Evolutionary conservation across 192 early-diverging fungal species (phyloP).

Genomic region (Podila minutissima): DNA sequence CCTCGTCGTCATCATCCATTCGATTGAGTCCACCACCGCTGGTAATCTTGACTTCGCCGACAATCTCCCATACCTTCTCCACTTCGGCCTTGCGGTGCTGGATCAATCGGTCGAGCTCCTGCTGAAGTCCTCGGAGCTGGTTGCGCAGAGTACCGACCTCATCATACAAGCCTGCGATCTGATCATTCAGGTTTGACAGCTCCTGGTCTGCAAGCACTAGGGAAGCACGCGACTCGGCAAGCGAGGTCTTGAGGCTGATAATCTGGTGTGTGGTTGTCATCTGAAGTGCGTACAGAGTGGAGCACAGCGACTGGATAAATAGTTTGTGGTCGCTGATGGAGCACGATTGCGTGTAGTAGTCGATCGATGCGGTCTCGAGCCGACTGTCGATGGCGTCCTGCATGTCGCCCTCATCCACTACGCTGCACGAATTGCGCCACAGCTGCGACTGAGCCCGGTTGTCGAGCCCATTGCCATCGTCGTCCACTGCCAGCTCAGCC

Average conservation of each 20-base stretch:
- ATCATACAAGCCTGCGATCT: slow-evolving; percentile 54
- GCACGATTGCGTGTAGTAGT: slow-evolving; percentile 46
- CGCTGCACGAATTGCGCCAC: slow-evolving; percentile 49
- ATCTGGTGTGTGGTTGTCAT: slow-evolving; percentile 49
- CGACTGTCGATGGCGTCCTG: slow-evolving; percentile 45
- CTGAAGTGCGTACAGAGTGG: slow-evolving; percentile 54
- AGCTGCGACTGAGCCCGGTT: slow-evolving; percentile 28
- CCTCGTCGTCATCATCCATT: slow-evolving; percentile 32
- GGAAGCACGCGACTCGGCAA: slow-evolving; percentile 52
- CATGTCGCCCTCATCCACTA: slow-evolving; percentile 40
- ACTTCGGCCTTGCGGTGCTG: slow-evolving; percentile 60
- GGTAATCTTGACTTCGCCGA: slow-evolving; percentile 55
- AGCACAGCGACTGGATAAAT: slow-evolving; percentile 50
- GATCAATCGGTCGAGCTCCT: slow-evolving; percentile 58
- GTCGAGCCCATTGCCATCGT: neutral
- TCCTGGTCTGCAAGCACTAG: slow-evolving; percentile 53
- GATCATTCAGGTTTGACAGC: slow-evolving; percentile 50
- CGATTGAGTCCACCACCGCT: slow-evolving; percentile 7
- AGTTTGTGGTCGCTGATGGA: slow-evolving; percentile 49
- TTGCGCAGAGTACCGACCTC: slow-evolving; percentile 57
- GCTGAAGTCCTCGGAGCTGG: slow-evolving; percentile 53
- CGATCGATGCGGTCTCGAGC: slow-evolving; percentile 39
- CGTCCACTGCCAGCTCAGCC: slow-evolving; percentile 31
- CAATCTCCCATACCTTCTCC: slow-evolving; percentile 63
- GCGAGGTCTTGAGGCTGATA: slow-evolving; percentile 34